Conservation (phyloP, 768 basidiomycete species). For the Lactarius hatsudake region DNA sequence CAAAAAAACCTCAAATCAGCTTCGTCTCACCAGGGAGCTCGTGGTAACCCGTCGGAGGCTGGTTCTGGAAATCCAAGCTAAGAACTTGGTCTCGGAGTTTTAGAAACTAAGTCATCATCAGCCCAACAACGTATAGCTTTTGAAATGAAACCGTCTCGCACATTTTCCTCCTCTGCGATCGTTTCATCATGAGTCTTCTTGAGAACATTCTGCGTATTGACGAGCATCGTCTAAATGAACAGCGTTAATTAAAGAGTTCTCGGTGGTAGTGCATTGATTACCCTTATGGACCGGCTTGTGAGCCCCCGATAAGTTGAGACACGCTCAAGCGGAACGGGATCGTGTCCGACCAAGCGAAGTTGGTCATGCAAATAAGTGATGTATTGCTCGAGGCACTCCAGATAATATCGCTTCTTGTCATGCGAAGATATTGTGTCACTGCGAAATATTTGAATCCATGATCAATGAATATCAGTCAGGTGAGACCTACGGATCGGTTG, state of each 20-base stretch:
- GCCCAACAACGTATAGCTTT: background rate
- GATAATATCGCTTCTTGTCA: conserved; percentile 72
- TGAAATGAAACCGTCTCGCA: conserved; percentile 29
- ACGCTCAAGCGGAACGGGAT: conserved; percentile 49
- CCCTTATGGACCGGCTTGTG: conserved; percentile 62
- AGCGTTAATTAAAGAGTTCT: background rate
- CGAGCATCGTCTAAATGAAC: conserved; percentile 54
- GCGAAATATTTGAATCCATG: conserved; percentile 5
- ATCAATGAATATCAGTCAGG: background rate
- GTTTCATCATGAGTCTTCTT: conserved; percentile 50
- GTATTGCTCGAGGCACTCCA: conserved; percentile 72
- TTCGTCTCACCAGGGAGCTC: conserved; percentile 12
- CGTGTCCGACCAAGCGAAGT: conserved; percentile 47
- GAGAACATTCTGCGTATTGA: conserved; percentile 63
- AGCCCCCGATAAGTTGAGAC: conserved; percentile 53
- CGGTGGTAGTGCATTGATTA: conserved; percentile 31
- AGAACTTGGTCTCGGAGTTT: conserved; percentile 25
- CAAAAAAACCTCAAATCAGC: conserved; percentile 5
- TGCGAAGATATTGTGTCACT: conserved; percentile 77
- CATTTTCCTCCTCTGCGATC: conserved; percentile 54
- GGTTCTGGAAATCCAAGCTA: conserved; percentile 11
- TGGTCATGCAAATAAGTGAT: conserved; percentile 64
- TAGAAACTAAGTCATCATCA: conserved; percentile 25
- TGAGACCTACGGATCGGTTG: conserved; percentile 57
- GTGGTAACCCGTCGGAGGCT: conserved; percentile 11